Base-by-base conservation (phyloP, 2,329 filamentous ascomycete genomes). In the Aspergillus ruber region DNA sequence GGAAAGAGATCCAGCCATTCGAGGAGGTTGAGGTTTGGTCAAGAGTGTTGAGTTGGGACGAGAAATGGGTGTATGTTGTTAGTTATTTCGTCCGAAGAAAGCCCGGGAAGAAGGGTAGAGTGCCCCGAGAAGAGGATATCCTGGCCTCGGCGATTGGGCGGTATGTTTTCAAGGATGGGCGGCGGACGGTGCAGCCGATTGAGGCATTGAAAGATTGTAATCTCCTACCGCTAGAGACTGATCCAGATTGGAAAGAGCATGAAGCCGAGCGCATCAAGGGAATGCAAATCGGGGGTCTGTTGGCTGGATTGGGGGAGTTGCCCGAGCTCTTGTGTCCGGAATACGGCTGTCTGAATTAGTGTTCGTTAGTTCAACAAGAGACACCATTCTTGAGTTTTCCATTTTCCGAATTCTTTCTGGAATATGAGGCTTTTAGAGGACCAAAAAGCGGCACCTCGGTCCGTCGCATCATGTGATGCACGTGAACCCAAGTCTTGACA, bases 41-140 rank as follows among this genome's bases (percentile, higher is more conserved):
- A 33, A 74, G 83, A 18, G 61, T 89, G 8, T 70, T 88, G 20
- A 66, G 72, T 54, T 89, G 85, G 85, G 85, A 89, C 67, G 75
- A 80, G 53, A 88, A 88, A 70, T 89, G 85, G 85, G 58, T 88
- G 35, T 87, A 85, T 64, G 74, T 88, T 38, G 74, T 86, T 20
- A 84, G 81, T 29, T 83, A 87, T 62, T 88, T 85, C 53, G 79
- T 88, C 1, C 79, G 68, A n/a, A 63, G 61, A 17, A 60, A 62
- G 27, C 61, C 64, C 46, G 17, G 41, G 15, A 33, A 21, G 3
- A 20, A 21, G 2, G 32, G 23, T 5, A 6, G 18, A 15, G 9
- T 36, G 1, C 43, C 44, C 2, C 68, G 73, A 80, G 66, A 80
- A 75, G 65, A 79, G 58, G 77, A 27, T 27, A 42, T 88, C 29